Evolutionary conservation across 2,329 filamentous ascomycete genomes (phyloP), one percentile per base, ranked within the genome.

Genomic region (Colletotrichum sp.): DNA sequence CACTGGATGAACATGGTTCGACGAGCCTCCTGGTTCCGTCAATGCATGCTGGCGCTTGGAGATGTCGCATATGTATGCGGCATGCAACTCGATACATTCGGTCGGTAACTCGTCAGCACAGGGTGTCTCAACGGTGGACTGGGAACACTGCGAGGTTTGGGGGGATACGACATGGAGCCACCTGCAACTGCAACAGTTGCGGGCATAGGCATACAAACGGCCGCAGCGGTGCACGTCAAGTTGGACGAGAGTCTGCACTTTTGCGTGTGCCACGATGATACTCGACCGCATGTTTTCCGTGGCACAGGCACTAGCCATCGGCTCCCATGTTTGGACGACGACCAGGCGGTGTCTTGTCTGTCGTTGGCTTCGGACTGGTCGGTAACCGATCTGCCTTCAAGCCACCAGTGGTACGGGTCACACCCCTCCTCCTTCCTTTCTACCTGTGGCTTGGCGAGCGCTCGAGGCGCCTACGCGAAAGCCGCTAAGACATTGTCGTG

Each of bases 381-480:
- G 59, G 36, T 18, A 16, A n/a, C 69, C 62, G 69, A 68, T n/a
- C 52, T 12, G 36, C 24, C 30, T 65, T 24, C 69, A 62, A 75
- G 69, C 73, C 69, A 75, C 73, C 56, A 16, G 55, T 9, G 18
- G 36, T 62, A 72, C 58, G 43, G 28, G 18, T 14, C 18, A 71
- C 34, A 24, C 14, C 43, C 14, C 43, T 55, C 38, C 55, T 28
- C 13, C 26, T 34, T n/a, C 24, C 28, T 64, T 12, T 21, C 28
- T n/a, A 52, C 36, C 16, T 70, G 74, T 61, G 70, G 61, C 64
- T 69, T 69, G 65, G 65, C 73, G 56, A 69, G 69, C 69, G 69
- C 69, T 67, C 56, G 69, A 74, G 72, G 72, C 69, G 68, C 38
- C 68, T 38, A 18, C 21, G 30, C 30, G 36, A 36, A 64, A 36